Conservation (phyloP, 495 filamentous ascomycete species). For the Sordaria brevicollis region DNA sequence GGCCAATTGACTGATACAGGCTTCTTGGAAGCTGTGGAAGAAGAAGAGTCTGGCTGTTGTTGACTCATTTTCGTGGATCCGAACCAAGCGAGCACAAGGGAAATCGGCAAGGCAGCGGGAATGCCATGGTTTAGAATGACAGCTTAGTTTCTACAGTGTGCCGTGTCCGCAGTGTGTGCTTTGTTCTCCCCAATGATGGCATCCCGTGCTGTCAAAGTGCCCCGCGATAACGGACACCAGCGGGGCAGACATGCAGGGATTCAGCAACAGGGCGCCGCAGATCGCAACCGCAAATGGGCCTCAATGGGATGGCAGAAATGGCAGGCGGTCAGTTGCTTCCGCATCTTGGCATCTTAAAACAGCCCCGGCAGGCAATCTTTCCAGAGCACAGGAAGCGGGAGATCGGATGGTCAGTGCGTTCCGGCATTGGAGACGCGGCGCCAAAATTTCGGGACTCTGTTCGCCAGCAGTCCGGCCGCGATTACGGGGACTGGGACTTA, state of each 20-base stretch:
- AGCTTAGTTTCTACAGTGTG: background rate
- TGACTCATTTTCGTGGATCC: conserved; percentile 16
- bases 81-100: background rate
- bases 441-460: conserved; percentile 20
- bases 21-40: background rate
- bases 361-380: background rate
- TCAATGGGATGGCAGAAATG: conserved; percentile 12
- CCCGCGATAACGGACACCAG: conserved; percentile 11
- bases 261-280: background rate
- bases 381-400: background rate
- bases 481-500: background rate
- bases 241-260: conserved; percentile 16
- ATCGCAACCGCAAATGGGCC: background rate
- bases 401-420: background rate
- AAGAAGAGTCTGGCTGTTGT: background rate
- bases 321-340: conserved; percentile 9
- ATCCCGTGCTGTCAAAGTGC: background rate
- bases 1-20: background rate
- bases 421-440: background rate
- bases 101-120: background rate
- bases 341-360: background rate
- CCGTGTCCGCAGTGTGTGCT: too few relatives aligned
- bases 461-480: background rate
- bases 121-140: background rate
- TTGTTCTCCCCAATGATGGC: conserved; percentile 2